These are phyloP conservation scores for Phytophthora idaei DNA, from an alignment of 352 stramenopile genomes.

Conservation along the genomic window DNA sequence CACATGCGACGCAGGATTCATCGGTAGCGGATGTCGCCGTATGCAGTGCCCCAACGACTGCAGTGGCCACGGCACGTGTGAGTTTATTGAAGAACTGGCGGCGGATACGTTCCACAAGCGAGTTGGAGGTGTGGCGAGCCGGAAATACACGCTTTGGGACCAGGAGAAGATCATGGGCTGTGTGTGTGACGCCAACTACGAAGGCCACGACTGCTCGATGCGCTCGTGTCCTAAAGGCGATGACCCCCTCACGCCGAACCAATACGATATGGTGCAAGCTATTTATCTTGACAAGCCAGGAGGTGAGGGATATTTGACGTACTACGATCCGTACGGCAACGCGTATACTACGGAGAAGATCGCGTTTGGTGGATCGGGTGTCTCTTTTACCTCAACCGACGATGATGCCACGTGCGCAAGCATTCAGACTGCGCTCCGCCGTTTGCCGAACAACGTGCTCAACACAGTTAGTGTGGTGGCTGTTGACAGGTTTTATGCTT, in stretches of 20 bases:
- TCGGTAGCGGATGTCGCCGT: slow-evolving; percentile 68
- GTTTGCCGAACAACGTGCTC: slow-evolving; percentile 72
- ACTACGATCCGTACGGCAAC: slow-evolving; percentile 78
- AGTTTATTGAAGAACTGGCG: slow-evolving; percentile 75
- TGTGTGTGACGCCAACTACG: slow-evolving; percentile 67
- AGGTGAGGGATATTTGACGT: slow-evolving; percentile 54
- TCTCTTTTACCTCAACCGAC: background rate
- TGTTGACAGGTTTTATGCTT: slow-evolving; percentile 14
- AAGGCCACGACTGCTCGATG: slow-evolving; percentile 56
- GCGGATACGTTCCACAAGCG: slow-evolving; percentile 51
- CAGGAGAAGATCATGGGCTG: slow-evolving; percentile 86
- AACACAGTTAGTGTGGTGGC: slow-evolving; percentile 46
- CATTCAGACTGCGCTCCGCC: slow-evolving; percentile 48
- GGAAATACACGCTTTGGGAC: slow-evolving; percentile 73
- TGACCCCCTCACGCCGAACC: slow-evolving; percentile 58
- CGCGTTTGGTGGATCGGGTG: slow-evolving; percentile 17
- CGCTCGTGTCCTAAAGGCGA: slow-evolving; percentile 67
- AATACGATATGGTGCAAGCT: slow-evolving; percentile 66
- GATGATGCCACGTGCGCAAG: slow-evolving; percentile 28
- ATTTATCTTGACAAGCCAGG: slow-evolving; percentile 3
- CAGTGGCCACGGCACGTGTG: slow-evolving; percentile 58
- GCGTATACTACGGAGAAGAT: slow-evolving; percentile 60
- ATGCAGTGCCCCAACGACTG: slow-evolving; percentile 63
- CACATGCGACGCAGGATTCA: slow-evolving; percentile 82
- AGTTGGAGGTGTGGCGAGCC: slow-evolving; percentile 36